Evolutionary conservation across 495 filamentous ascomycete species (phyloP).

Genomic region (Achaetomiella virescens): DNA sequence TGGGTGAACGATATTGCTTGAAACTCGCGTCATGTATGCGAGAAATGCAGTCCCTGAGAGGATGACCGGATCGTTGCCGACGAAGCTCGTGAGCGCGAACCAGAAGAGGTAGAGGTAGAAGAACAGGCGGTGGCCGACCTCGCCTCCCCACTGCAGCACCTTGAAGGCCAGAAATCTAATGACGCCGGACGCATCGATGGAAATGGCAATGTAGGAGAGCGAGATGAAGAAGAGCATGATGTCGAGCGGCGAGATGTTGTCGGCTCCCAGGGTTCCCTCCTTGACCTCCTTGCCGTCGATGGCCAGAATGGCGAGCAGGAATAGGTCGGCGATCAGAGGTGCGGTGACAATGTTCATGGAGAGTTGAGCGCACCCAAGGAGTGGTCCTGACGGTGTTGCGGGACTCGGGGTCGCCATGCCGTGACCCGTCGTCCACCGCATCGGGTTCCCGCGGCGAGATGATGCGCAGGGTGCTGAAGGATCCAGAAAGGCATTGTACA

Average conservation of each 20-base stretch:
- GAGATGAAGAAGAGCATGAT: conserved; percentile 66
- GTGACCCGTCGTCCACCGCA: conserved; percentile 3
- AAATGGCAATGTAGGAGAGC: conserved; percentile 68
- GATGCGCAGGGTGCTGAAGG: conserved; percentile 42
- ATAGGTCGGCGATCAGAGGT: conserved; percentile 58
- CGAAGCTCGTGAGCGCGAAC: conserved; percentile 56
- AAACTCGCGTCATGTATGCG: conserved; percentile 65
- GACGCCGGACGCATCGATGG: conserved; percentile 62
- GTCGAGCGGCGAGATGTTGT: conserved; percentile 55
- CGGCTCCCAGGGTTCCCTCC: conserved; percentile 54
- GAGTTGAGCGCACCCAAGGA: conserved; percentile 43
- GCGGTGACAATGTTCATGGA: conserved; percentile 64
- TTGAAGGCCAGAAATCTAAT: conserved; percentile 61
- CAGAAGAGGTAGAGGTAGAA: conserved; percentile 66
- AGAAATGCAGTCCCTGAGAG: conserved; percentile 63
- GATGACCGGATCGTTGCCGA: conserved; percentile 66
- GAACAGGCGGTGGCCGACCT: conserved; percentile 53
- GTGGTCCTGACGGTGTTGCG: background rate
- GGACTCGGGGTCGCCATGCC: conserved; percentile 17
- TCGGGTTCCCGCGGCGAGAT: conserved; percentile 37
- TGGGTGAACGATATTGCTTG: conserved; percentile 59
- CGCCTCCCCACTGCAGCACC: conserved; percentile 58
- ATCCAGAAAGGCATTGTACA: conserved; percentile 40
- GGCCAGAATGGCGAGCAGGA: conserved; percentile 55
- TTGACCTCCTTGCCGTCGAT: conserved; percentile 56